phyloP scores from a whole-genome alignment of 768 basidiomycete genomes.

The Panellus pusillus region DNA sequence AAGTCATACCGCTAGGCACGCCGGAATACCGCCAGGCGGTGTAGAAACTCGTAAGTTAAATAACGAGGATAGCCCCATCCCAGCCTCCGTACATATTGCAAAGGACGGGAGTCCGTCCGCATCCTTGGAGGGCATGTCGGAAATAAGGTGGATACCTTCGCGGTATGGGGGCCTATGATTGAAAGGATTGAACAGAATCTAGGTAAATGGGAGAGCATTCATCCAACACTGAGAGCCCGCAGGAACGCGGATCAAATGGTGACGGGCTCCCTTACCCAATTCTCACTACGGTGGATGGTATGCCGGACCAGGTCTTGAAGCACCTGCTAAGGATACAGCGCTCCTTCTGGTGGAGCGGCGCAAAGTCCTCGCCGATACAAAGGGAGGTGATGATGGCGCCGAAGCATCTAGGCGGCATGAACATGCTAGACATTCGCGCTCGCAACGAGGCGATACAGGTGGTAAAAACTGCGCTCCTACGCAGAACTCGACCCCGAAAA shows the following conservation, averaged over 20 bases:
- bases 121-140: conserved; percentile 35
- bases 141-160: conserved; percentile 23
- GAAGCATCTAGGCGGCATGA: conserved; percentile 24
- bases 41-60: too few species aligned
- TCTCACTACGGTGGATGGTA: conserved; percentile 35
- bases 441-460: conserved; percentile 29
- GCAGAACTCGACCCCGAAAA: conserved; percentile 12
- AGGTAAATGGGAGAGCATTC: conserved; percentile 24
- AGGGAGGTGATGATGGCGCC: conserved; percentile 20
- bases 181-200: conserved; percentile 28
- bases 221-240: conserved; percentile 32
- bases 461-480: conserved; percentile 28
- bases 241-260: conserved; percentile 27
- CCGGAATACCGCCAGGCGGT: conserved; percentile 22
- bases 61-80: too few species aligned
- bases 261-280: conserved; percentile 35
- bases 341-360: too few species aligned
- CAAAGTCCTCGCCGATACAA: conserved; percentile 16
- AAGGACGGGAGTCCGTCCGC: conserved; percentile 26
- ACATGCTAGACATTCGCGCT: conserved; percentile 25
- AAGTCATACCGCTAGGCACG: conserved; percentile 35
- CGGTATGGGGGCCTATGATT: conserved; percentile 27
- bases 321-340: too few species aligned
- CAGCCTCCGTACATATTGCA: too few species aligned
- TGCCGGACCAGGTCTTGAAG: conserved; percentile 31